phyloP scores from a whole-genome alignment of 352 stramenopile genomes.

The Globisporangium viniferum region DNA sequence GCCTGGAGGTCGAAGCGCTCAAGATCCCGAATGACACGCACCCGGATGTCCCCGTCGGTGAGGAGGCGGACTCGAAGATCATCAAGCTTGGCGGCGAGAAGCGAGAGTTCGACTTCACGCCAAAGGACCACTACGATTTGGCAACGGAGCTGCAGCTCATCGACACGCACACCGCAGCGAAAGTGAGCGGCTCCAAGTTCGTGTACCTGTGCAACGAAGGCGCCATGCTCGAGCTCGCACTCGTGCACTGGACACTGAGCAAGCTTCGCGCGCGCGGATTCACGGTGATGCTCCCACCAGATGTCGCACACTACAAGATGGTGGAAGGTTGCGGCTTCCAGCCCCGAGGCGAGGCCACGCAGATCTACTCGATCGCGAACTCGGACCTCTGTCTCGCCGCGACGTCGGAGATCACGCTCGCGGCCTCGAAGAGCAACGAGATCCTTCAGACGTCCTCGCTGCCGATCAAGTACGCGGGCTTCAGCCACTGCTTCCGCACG shows the following conservation, averaged over 20 bases:
- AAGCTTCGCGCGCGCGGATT: slow-evolving; percentile 73
- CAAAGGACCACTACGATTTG: slow-evolving; percentile 74
- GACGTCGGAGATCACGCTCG: slow-evolving; percentile 87
- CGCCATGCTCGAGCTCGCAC: slow-evolving; percentile 83
- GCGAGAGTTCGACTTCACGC: slow-evolving; percentile 50
- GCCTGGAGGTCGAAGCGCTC: slow-evolving; percentile 64
- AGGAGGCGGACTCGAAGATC: slow-evolving; percentile 53
- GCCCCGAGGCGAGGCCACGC: slow-evolving; percentile 77
- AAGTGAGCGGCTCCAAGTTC: slow-evolving; percentile 82
- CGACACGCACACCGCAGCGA: slow-evolving; percentile 65
- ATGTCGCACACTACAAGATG: slow-evolving; percentile 81
- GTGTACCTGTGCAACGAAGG: slow-evolving; percentile 84
- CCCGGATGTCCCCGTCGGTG: slow-evolving; percentile 57
- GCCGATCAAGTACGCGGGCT: slow-evolving; percentile 74
- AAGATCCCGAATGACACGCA: slow-evolving; percentile 81
- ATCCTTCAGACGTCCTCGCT: slow-evolving; percentile 55
- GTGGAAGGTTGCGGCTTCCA: slow-evolving; percentile 86
- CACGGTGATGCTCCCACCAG: slow-evolving; percentile 69
- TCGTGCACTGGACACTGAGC: slow-evolving; percentile 77
- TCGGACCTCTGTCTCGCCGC: slow-evolving; percentile 81
- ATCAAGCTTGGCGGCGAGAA: slow-evolving; percentile 54
- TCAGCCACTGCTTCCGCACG: slow-evolving; percentile 87
- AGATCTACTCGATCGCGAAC: slow-evolving; percentile 86
- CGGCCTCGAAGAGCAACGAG: slow-evolving; percentile 68
- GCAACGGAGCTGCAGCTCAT: slow-evolving; percentile 62